Percentiles rank a stretch among this genome's conserved stretches.
Conservation (phyloP, 768 basidiomycete genomes). For the Phaffia australis region DNA sequence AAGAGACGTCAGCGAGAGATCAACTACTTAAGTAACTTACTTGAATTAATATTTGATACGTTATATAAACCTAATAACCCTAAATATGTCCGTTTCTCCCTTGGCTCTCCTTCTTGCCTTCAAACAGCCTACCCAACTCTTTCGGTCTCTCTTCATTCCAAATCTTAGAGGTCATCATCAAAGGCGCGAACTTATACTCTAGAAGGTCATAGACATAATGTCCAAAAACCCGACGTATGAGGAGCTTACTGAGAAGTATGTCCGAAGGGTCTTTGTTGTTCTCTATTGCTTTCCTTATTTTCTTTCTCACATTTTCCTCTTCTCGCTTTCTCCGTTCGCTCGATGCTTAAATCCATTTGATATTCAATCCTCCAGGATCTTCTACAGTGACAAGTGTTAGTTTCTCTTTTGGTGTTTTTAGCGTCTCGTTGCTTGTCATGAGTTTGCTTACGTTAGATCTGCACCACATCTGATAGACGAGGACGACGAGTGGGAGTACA, state of each 20-base stretch:
- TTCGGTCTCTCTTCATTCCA: too few species aligned
- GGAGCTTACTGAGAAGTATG: conserved; percentile 20
- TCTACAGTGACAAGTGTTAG: conserved; percentile 17
- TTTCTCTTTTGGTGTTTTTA: background rate
- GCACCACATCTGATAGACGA: background rate
- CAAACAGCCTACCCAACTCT: too few species aligned
- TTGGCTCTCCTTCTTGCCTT: too few species aligned
- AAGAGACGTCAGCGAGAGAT: too few species aligned
- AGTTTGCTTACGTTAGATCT: background rate
- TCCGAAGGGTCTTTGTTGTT: background rate
- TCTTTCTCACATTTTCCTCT: background rate
- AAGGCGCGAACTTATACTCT: too few species aligned
- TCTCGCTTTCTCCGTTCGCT: background rate
- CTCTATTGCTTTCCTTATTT: background rate
- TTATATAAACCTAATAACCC: too few species aligned
- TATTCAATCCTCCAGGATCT: conserved; percentile 9
- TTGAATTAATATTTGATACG: too few species aligned
- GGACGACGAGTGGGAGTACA: conserved; percentile 83
- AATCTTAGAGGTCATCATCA: too few species aligned
- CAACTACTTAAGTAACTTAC: too few species aligned
- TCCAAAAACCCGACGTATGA: conserved; percentile 13
- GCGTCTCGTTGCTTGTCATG: too few species aligned
- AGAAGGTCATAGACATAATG: background rate
- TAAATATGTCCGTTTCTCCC: too few species aligned
- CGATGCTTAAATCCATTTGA: too few species aligned